phyloP scores from a whole-genome alignment of 2,329 filamentous ascomycete genomes.

The Pezizomycotina sp. region DNA sequence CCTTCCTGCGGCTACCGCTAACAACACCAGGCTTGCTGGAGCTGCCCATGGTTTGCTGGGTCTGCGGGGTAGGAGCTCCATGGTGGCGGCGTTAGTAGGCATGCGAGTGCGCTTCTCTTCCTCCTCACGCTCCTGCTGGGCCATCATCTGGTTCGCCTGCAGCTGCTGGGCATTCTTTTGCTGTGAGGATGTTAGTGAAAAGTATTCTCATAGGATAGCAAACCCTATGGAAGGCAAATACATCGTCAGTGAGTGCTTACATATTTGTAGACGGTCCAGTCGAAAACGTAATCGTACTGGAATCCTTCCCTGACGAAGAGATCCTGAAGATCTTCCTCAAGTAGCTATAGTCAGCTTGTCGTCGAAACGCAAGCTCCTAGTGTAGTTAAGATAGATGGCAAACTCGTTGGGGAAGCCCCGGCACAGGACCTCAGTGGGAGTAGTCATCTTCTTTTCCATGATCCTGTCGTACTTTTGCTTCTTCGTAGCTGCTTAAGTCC shows the following conservation, averaged over 20 bases:
- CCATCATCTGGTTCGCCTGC: conserved; percentile 22
- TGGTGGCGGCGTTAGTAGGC: conserved; percentile 21
- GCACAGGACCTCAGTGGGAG: conserved; percentile 93
- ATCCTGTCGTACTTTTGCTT: conserved; percentile 99
- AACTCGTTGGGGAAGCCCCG: conserved; percentile 99
- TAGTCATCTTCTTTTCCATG: conserved; percentile 99
- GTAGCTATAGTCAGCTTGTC: conserved; percentile 99
- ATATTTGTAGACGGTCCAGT: conserved; percentile 59
- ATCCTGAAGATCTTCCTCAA: conserved; percentile 99
- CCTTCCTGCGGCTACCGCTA: conserved; percentile 23
- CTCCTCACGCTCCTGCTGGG: conserved; percentile 21
- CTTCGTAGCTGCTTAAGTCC: conserved; percentile 96
- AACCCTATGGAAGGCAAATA: not conserved
- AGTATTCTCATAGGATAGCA: conserved; percentile 7
- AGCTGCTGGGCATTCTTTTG: conserved; percentile 26
- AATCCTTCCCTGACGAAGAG: conserved; percentile 97
- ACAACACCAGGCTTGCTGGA: conserved; percentile 22
- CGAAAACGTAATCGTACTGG: conserved; percentile 99
- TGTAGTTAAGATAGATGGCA: conserved; percentile 99
- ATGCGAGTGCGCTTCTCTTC: conserved; percentile 22
- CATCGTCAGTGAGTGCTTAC: conserved; percentile 16
- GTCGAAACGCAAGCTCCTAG: conserved; percentile 92
- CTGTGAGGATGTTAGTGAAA: conserved; percentile 20
- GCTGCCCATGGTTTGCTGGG: conserved; percentile 20
- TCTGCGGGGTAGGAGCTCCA: conserved; percentile 22